Base-by-base conservation (phyloP, 2,329 filamentous ascomycete species). In the Orbilia blumenaviensis region DNA sequence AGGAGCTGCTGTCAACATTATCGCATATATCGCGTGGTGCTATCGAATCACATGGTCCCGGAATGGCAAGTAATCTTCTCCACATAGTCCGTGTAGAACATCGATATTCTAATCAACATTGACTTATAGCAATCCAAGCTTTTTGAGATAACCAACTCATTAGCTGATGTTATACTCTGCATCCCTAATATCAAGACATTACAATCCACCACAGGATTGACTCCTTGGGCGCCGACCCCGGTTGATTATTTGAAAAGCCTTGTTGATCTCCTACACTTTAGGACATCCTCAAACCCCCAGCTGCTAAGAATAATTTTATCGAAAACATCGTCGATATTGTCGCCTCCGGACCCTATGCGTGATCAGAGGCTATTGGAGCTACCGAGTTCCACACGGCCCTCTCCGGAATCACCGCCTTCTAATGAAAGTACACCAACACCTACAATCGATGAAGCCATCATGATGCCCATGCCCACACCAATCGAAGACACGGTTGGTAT, bases 121-220 rank as follows among this genome's bases (percentile, higher is more conserved):
- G 4, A 2, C 14, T 14, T 5, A 12, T 52, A 76, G 72, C 63
- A 76, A 76, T 69, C 66, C n/a, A 76, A 76, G 38, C 63, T 76
- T 12, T 76, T 76, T 23, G 72, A 76, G 44, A 69, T 76, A 9
- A 76, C 72, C 42, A 76, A 76, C 21, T 76, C 72, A 2, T 58
- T 76, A n/a, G 72, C 72, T 12, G 72, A 76, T 61, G 72, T 76
- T 10, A 76, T 76, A 7, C 72, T 76, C 18, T 76, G 72, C 21
- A 58, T 76, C 21, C 72, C 72, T 12, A 68, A 76, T 29, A 48
- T 69, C 48, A 76, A 76, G 34, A 2, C 61, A 10, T 48, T 63
- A 5, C 44, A 18, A 21, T n/a, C 64, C n/a, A 10, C 27, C 12
- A n/a, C 48, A 32, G 27, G 29, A 32, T 14, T 62, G 7, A 36